Conservation (phyloP, 2,329 filamentous ascomycete species). For the Nothophoma quercina region DNA sequence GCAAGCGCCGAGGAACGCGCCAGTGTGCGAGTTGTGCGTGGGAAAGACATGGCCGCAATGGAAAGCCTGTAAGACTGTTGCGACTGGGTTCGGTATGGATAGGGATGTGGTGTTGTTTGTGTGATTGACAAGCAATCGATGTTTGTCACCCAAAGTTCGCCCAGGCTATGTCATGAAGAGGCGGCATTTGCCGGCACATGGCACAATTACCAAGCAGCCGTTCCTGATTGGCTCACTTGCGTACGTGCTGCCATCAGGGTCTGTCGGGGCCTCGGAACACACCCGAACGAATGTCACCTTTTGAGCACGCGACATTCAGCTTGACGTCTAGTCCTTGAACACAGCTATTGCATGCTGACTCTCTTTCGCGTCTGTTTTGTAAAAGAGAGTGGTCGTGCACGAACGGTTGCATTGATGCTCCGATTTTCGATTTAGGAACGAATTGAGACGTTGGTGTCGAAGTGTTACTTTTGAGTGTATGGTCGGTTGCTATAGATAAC, state of each 20-base stretch:
- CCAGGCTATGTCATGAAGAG: slow-evolving; percentile 35
- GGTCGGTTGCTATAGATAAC: too few relatives aligned
- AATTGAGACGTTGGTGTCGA: too few relatives aligned
- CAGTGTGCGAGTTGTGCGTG: slow-evolving; percentile 34
- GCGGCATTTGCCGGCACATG: slow-evolving; percentile 27
- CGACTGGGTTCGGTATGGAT: neutral
- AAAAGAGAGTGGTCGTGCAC: too few relatives aligned
- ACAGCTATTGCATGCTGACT: too few relatives aligned
- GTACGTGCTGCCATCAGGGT: neutral
- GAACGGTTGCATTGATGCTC: too few relatives aligned
- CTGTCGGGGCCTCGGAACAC: slow-evolving; percentile 14
- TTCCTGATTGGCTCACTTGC: slow-evolving; percentile 22
- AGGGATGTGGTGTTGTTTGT: slow-evolving; percentile 11
- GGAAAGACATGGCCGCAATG: slow-evolving; percentile 42
- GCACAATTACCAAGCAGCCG: slow-evolving; percentile 27
- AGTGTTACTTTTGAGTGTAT: too few relatives aligned
- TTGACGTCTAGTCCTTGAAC: too few relatives aligned
- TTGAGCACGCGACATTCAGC: slow-evolving; percentile 5
- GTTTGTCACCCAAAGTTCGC: slow-evolving; percentile 29
- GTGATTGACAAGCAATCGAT: slow-evolving; percentile 20
- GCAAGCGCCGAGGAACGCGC: slow-evolving; percentile 33
- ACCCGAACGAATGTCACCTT: neutral
- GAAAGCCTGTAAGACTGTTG: slow-evolving; percentile 2
- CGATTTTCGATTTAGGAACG: too few relatives aligned
- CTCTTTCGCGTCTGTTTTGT: too few relatives aligned